Base-by-base conservation (phyloP, 1,284 basidiomycete species). In the Grifola frondosa region DNA sequence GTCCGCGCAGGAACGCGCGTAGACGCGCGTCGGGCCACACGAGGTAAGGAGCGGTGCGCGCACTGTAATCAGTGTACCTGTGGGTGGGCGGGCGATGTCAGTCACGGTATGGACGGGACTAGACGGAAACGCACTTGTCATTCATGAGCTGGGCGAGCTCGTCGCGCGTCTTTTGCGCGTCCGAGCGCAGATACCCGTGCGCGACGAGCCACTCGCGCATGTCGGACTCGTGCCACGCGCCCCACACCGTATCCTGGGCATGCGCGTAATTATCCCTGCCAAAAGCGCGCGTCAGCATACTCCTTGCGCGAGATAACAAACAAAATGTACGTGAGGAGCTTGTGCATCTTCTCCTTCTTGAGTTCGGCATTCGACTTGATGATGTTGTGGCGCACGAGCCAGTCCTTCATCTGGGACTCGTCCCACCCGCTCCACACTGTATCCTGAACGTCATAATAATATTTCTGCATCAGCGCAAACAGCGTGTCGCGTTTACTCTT, bases 21-120 rank as follows among this genome's bases (percentile, higher is more conserved):
- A 95, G 78, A 33, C 91, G 80, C 3, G 91, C 88, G 57, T 94
- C 91, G 12, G 91, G 90, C 91, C 91, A 95, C n/a, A 78, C 75
- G 37, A 93, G 71, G 64, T 91, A 93, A 1, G 78, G 70, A 4
- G 80, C 75, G 6, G 73, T 68, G 28, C 69, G 69, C 1, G 66
- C 58, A 17, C 67, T 57, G 32, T 54, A 62, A 45, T 75, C 70
- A 36, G 54, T 65, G 56, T 77, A 78, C 49, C 73, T 77, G 22
- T 7, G n/a, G 31, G n/a, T n/a, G n/a, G n/a, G n/a, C n/a, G n/a
- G n/a, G n/a, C n/a, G n/a, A n/a, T n/a, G n/a, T n/a, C n/a, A n/a
- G n/a, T n/a, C n/a, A n/a, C n/a, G n/a, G n/a, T n/a, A n/a, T n/a
- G n/a, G n/a, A n/a, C n/a, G n/a, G n/a, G n/a, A n/a, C n/a, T n/a